Conservation (phyloP, 1,139 yeast genomes). For the Hansenula sp. region DNA sequence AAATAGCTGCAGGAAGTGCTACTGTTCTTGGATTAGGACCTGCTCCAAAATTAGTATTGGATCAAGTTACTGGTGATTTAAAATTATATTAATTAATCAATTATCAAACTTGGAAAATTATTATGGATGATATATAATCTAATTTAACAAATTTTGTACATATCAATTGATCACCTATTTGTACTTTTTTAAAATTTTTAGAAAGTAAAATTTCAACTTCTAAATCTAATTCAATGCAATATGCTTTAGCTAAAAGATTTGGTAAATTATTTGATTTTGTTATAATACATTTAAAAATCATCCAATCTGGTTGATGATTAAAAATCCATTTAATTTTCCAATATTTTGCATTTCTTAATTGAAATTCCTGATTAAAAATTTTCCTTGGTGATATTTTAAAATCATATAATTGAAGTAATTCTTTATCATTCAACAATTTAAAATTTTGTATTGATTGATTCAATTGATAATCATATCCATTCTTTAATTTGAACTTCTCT, state of each 20-base stretch:
- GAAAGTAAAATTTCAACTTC: conserved; percentile 36
- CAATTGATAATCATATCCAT: conserved; percentile 13
- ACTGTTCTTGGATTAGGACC: conserved; percentile 96
- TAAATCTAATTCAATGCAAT: conserved; percentile 42
- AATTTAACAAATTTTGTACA: conserved; percentile 37
- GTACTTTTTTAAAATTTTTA: conserved; percentile 4
- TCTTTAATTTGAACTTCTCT: conserved; percentile 14
- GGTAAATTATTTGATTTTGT: conserved; percentile 9
- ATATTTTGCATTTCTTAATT: conserved; percentile 1
- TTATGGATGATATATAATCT: conserved; percentile 18
- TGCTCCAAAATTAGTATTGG: conserved; percentile 82
- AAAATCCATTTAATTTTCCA: conserved; percentile 10
- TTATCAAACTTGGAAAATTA: background rate
- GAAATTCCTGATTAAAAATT: background rate
- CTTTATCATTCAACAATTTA: conserved; percentile 2
- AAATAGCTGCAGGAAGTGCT: conserved; percentile 90
- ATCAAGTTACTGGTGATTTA: conserved; percentile 74
- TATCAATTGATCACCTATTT: conserved; percentile 40
- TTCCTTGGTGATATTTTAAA: conserved; percentile 6
- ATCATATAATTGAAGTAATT: conserved; percentile 8
- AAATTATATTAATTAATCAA: conserved; percentile 56
- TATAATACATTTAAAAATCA: conserved; percentile 23
- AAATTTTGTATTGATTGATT: conserved; percentile 11
- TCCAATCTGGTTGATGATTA: conserved; percentile 6
- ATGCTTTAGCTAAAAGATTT: conserved; percentile 28